Evolutionary conservation across 2,329 filamentous ascomycete species (phyloP), one percentile per base, ranked within the genome.

Genomic region (Botrytis tulipae): DNA sequence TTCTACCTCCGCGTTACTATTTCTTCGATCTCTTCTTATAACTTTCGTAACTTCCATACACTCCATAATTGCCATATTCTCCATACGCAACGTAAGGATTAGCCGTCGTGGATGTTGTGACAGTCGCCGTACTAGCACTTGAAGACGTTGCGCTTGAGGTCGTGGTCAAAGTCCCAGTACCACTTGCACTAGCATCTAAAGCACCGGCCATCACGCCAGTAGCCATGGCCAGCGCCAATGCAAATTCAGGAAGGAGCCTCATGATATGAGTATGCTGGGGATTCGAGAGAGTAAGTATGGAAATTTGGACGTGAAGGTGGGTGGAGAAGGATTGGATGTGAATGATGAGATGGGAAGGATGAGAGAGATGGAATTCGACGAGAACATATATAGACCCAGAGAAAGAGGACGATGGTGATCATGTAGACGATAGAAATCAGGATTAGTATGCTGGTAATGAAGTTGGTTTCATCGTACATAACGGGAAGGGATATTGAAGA

Each of bases 11-110:
- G 2, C 32, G 6, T 18, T 29, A 57, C 48, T 57, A 69, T 48
- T 69, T 57, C 25, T 32, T 20, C 1, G 14, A n/a, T 44, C 37
- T 73, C 66, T 70, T 63, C 46, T 71, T 73, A 9, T 73, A 73
- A 59, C 44, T 37, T n/a, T 67, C 57, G 44, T 73, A 73, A 12
- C 66, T 73, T 35, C 72, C 72, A 63, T 73, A 73, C 5, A 22
- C 51, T 42, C 66, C 71, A 37, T 73, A 73, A 14, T 70, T 73
- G 1, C 71, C 66, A 70, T 72, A 72, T 44, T 67, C n/a, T 9
- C 61, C 70, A 46, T 73, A 73, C 0, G 40, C 51, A 22, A 32
- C 71, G 61, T 71, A 73, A 7, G 46, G n/a, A 25, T 37, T 48
- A 16, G 44, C 22, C 4, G 66, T 63, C 7, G 57, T 54, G 18